Conservation (phyloP, 371 early-diverging fungal genomes). For the Mucor circinelloides region DNA sequence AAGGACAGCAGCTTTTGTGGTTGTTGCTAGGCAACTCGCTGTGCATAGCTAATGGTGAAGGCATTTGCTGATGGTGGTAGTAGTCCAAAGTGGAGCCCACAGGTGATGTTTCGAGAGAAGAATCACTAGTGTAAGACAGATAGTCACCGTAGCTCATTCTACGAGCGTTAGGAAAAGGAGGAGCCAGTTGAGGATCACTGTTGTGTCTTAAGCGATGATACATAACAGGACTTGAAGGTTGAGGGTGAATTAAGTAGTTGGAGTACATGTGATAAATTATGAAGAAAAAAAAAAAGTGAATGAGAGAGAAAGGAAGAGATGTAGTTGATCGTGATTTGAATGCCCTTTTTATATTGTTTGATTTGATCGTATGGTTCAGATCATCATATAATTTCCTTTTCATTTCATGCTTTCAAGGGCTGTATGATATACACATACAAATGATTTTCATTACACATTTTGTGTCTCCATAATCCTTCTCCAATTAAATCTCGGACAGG, state of each 20-base stretch:
- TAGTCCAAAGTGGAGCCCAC: slow-evolving; percentile 39
- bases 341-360: slow-evolving; percentile 2
- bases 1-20: neutral
- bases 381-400: slow-evolving; percentile 5
- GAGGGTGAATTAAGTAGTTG: neutral
- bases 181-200: neutral
- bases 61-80: neutral
- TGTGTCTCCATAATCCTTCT: neutral
- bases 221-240: neutral
- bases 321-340: neutral
- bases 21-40: neutral
- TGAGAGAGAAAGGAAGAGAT: neutral
- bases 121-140: slow-evolving; percentile 38
- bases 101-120: slow-evolving; percentile 38
- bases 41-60: neutral
- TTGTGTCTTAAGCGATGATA: neutral
- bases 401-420: slow-evolving; percentile 10
- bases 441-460: slow-evolving; percentile 4
- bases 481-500: slow-evolving; percentile 2
- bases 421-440: neutral
- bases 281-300: neutral
- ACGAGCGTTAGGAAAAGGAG: neutral
- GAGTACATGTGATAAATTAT: neutral
- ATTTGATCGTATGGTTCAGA: neutral
- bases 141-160: slow-evolving; percentile 39